These are phyloP conservation scores for Pestalotiopsis sp. DNA, from an alignment of 2,329 filamentous ascomycete genomes.

Conservation along the genomic window DNA sequence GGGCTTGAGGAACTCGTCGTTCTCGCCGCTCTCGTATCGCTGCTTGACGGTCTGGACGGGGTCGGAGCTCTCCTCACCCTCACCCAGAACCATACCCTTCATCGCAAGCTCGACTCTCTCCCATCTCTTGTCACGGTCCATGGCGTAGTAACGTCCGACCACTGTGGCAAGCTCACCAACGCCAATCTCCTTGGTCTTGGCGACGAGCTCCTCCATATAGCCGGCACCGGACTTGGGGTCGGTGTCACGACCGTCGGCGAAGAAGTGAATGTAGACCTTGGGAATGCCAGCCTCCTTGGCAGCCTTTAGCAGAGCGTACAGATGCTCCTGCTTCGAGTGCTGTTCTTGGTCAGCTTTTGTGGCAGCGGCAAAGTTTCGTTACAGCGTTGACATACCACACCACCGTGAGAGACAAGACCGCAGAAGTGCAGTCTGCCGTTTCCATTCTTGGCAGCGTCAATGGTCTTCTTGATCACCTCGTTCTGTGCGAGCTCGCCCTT, in stretches of 20 bases:
- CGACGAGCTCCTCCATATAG: constrained; percentile 86
- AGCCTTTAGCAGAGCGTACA: constrained; percentile 83
- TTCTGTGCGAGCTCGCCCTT: constrained; percentile 78
- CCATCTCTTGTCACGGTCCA: constrained; percentile 99
- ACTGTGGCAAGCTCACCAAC: constrained; percentile 88
- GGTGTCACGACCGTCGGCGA: constrained; percentile 95
- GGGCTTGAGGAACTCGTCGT: constrained; percentile 96
- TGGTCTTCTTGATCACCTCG: constrained; percentile 74
- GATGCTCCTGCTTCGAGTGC: constrained; percentile 94
- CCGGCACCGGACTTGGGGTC: constrained; percentile 91
- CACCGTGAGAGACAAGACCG: constrained; percentile 91
- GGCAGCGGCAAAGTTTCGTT: constrained; percentile 26
- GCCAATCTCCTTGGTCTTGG: constrained; percentile 81
- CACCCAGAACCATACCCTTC: constrained; percentile 82
- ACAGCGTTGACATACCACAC: constrained; percentile 63
- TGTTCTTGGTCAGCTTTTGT: constrained; percentile 31
- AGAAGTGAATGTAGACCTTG: constrained; percentile 98
- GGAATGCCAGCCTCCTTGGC: constrained; percentile 88
- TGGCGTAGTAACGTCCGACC: constrained; percentile 95
- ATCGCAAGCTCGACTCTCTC: constrained; percentile 89
- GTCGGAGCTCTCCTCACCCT: constrained; percentile 84
- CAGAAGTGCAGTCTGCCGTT: constrained; percentile 92
- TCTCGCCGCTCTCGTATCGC: constrained; percentile 85
- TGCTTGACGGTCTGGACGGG: constrained; percentile 85
- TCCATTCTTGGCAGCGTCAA: constrained; percentile 79